phyloP scores from a whole-genome alignment of 2,329 filamentous ascomycete genomes.

The Colletotrichum tofieldiae region DNA sequence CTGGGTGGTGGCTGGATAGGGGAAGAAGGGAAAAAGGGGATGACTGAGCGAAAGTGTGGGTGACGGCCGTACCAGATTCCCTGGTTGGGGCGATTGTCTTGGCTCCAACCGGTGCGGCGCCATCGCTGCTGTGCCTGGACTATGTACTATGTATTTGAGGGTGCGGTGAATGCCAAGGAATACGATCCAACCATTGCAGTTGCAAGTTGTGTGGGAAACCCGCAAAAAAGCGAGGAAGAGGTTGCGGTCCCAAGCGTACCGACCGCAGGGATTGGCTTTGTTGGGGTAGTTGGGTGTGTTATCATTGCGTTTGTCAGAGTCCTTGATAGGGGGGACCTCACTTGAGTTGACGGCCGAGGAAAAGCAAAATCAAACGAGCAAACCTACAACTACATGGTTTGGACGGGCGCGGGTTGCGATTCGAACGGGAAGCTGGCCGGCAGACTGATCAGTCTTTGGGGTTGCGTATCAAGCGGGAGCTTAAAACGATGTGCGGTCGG shows the following conservation, averaged over 20 bases:
- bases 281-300: constrained; percentile 26
- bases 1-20: neutral
- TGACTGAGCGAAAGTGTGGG: neutral
- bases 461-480: constrained; percentile 5
- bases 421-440: constrained; percentile 15
- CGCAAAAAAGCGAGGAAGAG: constrained; percentile 6
- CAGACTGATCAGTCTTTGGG: constrained; percentile 3
- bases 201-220: neutral
- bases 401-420: constrained; percentile 2
- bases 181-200: constrained; percentile 2
- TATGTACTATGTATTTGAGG: neutral
- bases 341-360: constrained; percentile 4
- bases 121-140: constrained; percentile 17
- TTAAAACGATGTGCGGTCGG: neutral
- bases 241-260: constrained; percentile 2
- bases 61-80: neutral
- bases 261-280: constrained; percentile 28
- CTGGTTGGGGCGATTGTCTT: constrained; percentile 25
- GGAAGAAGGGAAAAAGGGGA: neutral
- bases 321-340: neutral
- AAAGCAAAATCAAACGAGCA: neutral
- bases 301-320: constrained; percentile 17
- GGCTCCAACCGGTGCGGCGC: constrained; percentile 28
- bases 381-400: constrained; percentile 2
- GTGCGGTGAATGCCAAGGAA: constrained; percentile 6